Base-by-base conservation (phyloP, 306 rosid species). In the Prunus padus region DNA sequence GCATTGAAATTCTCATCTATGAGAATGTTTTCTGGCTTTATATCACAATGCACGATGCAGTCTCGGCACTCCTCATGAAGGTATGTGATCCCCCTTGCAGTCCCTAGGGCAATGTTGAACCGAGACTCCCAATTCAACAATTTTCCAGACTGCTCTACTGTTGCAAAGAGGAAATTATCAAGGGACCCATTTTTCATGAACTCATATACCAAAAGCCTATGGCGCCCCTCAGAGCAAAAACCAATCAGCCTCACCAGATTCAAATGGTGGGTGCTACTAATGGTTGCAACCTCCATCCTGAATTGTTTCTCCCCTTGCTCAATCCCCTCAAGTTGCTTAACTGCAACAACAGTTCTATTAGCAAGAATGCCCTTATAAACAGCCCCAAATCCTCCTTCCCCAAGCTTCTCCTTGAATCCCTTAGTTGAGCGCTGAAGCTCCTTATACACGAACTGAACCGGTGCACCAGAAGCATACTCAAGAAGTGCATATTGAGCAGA, bases 391-490 rank as follows among this genome's bases (percentile, higher is more conserved):
- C 96, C 97, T 42, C 98, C 98, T 0, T 86, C 91, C 63, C 98
- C 98, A 28, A 95, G 97, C 86, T 87, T 90, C 76, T 95, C 98
- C 87, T 84, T 87, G 87, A 90, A 92, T 44, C 96, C 97, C 54
- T 90, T 90, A 0, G 98, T 92, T 2, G 88, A 77, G 5, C 88
- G 89, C 75, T 86, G 88, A 22, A 95, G 96, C 47, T 95, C 96
- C 84, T 82, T 92, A 73, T 79, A 87, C 0, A 90, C 80, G 81
- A 95, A 95, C 85, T 95, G 97, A 46, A 90, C 87, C 0, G 98
- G 97, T 0, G 97, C 98, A 19, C 98, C 93, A 9, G 98, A 95
- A 54, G 98, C 98, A 85, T 95, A 95, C 87, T 95, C 98, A 46
- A 95, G 92, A 73, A 95, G 96, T n/a, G 95, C 91, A 72, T 90